Evolutionary conservation across 306 rosid species (phyloP).

Genomic region (Lathyrus aphaca): DNA sequence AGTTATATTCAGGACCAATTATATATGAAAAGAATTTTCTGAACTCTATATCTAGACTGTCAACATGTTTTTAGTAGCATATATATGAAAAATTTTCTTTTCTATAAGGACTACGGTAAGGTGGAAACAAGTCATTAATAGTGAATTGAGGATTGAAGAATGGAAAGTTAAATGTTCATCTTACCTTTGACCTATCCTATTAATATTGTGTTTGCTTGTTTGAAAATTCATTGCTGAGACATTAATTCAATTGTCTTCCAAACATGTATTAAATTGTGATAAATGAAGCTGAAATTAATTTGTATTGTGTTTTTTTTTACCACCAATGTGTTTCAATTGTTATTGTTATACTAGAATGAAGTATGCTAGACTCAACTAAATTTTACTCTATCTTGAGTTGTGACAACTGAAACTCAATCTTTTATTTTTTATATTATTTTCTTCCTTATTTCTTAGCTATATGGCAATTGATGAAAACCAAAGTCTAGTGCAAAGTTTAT

Average conservation of each 20-base stretch:
- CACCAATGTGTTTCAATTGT: neutral
- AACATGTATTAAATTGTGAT: constrained; percentile 5
- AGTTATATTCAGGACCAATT: neutral
- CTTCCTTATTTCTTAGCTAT: neutral
- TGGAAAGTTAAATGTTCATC: constrained; percentile 32
- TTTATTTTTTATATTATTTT: neutral
- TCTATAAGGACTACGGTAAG: neutral
- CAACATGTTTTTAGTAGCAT: constrained; percentile 10
- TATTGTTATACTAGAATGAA: constrained; percentile 16
- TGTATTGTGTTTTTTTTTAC: neutral
- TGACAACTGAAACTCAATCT: neutral
- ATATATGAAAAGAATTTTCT: neutral
- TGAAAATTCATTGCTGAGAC: neutral
- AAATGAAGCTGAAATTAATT: constrained; percentile 16
- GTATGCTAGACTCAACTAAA: neutral
- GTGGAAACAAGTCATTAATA: constrained; percentile 14
- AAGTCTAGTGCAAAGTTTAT: neutral
- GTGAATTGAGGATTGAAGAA: constrained; percentile 29
- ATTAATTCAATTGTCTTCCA: neutral
- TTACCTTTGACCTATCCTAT: constrained; percentile 27
- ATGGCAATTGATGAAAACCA: neutral
- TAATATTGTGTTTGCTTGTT: neutral
- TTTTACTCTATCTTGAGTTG: neutral
- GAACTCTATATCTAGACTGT: neutral
- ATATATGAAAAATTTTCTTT: neutral